A percentile compares a stretch with the other conserved stretches of the same genome.
Conservation (phyloP, 306 rosid genomes). For the Cicer arietinum region DNA sequence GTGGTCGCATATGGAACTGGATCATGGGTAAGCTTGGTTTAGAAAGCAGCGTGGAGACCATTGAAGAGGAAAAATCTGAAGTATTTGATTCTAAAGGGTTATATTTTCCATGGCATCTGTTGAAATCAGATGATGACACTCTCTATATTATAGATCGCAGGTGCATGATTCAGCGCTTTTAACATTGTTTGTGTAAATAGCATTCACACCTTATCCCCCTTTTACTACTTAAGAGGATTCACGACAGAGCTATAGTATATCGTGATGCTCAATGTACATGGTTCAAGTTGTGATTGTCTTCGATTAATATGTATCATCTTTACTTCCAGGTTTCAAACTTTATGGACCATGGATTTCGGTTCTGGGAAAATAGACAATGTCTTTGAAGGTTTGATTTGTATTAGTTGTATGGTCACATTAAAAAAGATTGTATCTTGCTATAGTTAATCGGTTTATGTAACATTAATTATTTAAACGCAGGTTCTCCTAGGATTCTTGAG, state of each 20-base stretch:
- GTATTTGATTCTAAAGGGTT: conserved; percentile 59
- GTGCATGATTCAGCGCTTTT: conserved; percentile 47
- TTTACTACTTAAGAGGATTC: not conserved
- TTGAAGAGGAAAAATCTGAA: conserved; percentile 54
- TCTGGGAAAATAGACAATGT: conserved; percentile 62
- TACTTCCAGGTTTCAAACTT: conserved; percentile 67
- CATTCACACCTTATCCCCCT: not conserved
- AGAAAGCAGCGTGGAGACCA: conserved; percentile 48
- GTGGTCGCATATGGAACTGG: conserved; percentile 65
- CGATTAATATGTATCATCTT: not conserved
- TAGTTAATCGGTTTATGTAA: conserved; percentile 39
- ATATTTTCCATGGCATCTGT: conserved; percentile 88
- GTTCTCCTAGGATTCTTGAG: conserved; percentile 65
- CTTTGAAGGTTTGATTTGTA: conserved; percentile 60
- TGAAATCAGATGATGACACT: conserved; percentile 66
- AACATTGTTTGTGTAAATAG: conserved; percentile 7
- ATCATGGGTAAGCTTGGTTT: conserved; percentile 68
- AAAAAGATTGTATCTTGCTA: conserved; percentile 22
- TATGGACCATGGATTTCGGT: conserved; percentile 76
- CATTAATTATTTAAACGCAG: conserved; percentile 48
- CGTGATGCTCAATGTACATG: conserved; percentile 6
- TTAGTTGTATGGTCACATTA: conserved; percentile 38
- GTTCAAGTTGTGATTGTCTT: conserved; percentile 30
- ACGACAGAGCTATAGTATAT: conserved; percentile 1
- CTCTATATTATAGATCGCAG: conserved; percentile 70